Conservation (phyloP, 805 yeast species). For the Isabelozyma gotoi region DNA sequence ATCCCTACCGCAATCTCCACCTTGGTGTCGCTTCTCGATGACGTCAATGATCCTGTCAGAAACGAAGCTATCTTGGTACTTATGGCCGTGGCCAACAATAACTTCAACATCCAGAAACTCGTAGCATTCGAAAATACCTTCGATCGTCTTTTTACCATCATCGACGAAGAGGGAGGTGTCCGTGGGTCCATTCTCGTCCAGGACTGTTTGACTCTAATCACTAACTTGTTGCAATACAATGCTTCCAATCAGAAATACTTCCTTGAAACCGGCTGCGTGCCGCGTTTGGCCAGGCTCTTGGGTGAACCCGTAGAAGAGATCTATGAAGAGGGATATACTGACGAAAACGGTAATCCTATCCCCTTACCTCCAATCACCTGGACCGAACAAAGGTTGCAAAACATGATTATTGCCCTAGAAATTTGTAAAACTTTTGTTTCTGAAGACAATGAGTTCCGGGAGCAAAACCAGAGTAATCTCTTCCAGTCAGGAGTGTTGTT, state of each 20-base stretch:
- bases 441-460: slow-evolving; percentile 68
- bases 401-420: slow-evolving; percentile 65
- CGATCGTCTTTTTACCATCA: slow-evolving; percentile 74
- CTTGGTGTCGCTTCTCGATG: slow-evolving; percentile 54
- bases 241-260: slow-evolving; percentile 88
- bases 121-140: slow-evolving; percentile 95
- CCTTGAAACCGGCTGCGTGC: slow-evolving; percentile 78
- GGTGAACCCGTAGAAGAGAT: slow-evolving; percentile 55
- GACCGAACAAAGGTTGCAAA: slow-evolving; percentile 74
- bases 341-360: slow-evolving; percentile 13
- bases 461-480: slow-evolving; percentile 59
- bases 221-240: slow-evolving; percentile 74
- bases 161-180: slow-evolving; percentile 84
- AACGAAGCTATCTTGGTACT: slow-evolving; percentile 85
- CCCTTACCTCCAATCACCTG: slow-evolving; percentile 51
- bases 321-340: slow-evolving; percentile 18
- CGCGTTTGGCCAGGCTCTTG: slow-evolving; percentile 60
- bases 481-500: slow-evolving; percentile 62
- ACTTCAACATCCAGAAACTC: slow-evolving; percentile 83
- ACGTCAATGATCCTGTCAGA: slow-evolving; percentile 73
- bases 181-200: slow-evolving; percentile 88
- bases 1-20: slow-evolving; percentile 80
- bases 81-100: slow-evolving; percentile 77
- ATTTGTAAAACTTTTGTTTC: slow-evolving; percentile 69
- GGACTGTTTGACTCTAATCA: slow-evolving; percentile 77